Base-by-base conservation (phyloP, 768 basidiomycete species). In the Suillus sp. region DNA sequence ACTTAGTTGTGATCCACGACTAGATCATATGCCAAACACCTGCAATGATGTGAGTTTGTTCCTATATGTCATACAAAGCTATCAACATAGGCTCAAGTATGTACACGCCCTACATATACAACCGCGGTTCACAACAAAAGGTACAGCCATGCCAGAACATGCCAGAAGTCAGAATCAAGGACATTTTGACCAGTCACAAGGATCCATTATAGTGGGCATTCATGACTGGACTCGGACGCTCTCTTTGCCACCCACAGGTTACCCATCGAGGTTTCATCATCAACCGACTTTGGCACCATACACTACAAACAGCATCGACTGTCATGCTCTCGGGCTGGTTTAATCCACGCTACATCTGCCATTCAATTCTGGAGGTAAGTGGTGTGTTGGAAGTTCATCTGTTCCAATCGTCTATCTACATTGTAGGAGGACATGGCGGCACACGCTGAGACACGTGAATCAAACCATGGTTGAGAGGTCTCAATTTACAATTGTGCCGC, bases 291-390 rank as follows among this genome's bases (percentile, higher is more conserved):
- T 10, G 20, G 20, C 42, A 43, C 18, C 42, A 20, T 42, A 9
- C 42, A 42, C 42, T 45, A 45, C 43, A 13, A 22, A n/a, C n/a
- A 45, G n/a, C 43, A 45, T 2, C n/a, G 3, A 45, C n/a, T 13
- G 10, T 13, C 43, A 43, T 10, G 42, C 20, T 9, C 20, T n/a
- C n/a, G n/a, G n/a, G n/a, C n/a, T n/a, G 4, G 20, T 43, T 43
- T n/a, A n/a, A 43, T 11, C 4, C 20, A 45, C 8, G 10, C 43
- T 22, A 47, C 45, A n/a, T 11, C 43, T 4, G 22, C 3, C 43
- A 81, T 32, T 75, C 77, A 8, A 61, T 82, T 13, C 74, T 82
- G 80, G 81, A 74, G 80, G 79, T 80, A 64, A 65, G 78, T 70
- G 6, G 42, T 55, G 25, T 50, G 11, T n/a, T 22, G 20, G 22